phyloP scores from a whole-genome alignment of 2,329 filamentous ascomycete species.

The Raffaelea ambrosiae region DNA sequence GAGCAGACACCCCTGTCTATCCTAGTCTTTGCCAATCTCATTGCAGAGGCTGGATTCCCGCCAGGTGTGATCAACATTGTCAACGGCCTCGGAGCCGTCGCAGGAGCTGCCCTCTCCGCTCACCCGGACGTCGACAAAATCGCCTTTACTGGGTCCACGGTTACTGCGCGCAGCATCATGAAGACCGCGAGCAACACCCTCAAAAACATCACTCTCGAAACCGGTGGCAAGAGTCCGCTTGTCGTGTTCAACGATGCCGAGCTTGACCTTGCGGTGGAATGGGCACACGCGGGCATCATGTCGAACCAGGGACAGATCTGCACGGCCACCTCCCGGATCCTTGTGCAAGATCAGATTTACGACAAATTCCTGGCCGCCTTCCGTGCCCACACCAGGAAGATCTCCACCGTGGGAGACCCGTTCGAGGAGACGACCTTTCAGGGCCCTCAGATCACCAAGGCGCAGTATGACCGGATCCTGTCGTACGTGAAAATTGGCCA shows the following conservation, averaged over 20 bases:
- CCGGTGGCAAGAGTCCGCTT: slow-evolving; percentile 51
- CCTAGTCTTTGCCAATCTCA: slow-evolving; percentile 52
- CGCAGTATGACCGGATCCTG: slow-evolving; percentile 54
- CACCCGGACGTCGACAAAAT: slow-evolving; percentile 63
- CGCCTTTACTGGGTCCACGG: slow-evolving; percentile 65
- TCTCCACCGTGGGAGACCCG: slow-evolving; percentile 50
- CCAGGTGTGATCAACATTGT: slow-evolving; percentile 66
- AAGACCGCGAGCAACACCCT: slow-evolving; percentile 52
- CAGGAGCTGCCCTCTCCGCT: slow-evolving; percentile 55
- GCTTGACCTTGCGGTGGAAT: slow-evolving; percentile 53
- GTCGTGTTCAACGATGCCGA: slow-evolving; percentile 54
- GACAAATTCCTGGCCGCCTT: slow-evolving; percentile 49
- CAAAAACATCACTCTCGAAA: slow-evolving; percentile 52
- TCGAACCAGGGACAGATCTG: slow-evolving; percentile 68
- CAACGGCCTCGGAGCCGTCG: slow-evolving; percentile 57
- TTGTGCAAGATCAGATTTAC: slow-evolving; percentile 55
- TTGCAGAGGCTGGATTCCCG: slow-evolving; percentile 65
- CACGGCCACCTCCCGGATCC: slow-evolving; percentile 64
- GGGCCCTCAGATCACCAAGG: slow-evolving; percentile 55
- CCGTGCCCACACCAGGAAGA: slow-evolving; percentile 25
- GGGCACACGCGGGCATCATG: slow-evolving; percentile 40
- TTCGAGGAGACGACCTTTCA: slow-evolving; percentile 42
- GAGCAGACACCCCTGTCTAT: slow-evolving; percentile 55
- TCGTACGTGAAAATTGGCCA: slow-evolving; percentile 49
- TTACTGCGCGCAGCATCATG: slow-evolving; percentile 60